Evolutionary conservation across 257 asterid genomes (phyloP), one percentile per base, ranked within the genome.

Genomic region (Coffea canephora): DNA sequence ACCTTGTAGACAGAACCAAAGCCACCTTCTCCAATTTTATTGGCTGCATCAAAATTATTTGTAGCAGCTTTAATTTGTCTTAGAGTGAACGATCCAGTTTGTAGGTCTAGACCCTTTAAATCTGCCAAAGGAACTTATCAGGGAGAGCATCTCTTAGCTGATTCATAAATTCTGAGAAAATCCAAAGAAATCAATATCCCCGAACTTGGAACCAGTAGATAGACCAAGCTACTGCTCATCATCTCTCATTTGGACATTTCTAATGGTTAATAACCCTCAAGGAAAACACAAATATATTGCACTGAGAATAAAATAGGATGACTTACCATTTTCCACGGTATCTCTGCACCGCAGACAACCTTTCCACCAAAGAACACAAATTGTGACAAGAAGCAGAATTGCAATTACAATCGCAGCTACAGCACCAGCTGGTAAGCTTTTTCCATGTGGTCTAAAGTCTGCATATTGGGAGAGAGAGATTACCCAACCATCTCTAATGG

Each of bases 1-100:
- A 93, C 97, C 93, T 91, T 91, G 88, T 87, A 93, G 36, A 93
- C 97, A 4, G 94, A 80, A 49, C 97, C 97, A 82, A 93, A 93
- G 69, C 97, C 97, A 69, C 98, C 98, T 83, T 93, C 94, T 55
- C 98, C 98, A 11, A 93, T 91, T 89, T 88, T 93, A 79, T 93
- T 90, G 46, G 91, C 87, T 76, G 1, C 81, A 72, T 93, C 93
- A 75, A 93, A 93, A 86, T 93, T 90, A 18, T 86, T 86, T 21
- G 98, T 93, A 36, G 98, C 97, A 78, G 89, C 79, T 81, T 86
- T 93, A 50, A 93, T 88, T 83, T 93, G 97, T 80, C 93, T 84
- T 75, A 93, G 83, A n/a, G 93, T 80, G 78, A 91, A 93, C 66
- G 84, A 83, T 27, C 94, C 95, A 14, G 97, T 91, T 73, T 85